phyloP scores from a whole-genome alignment of 768 basidiomycete genomes.

The Boletus tomentosulus region DNA sequence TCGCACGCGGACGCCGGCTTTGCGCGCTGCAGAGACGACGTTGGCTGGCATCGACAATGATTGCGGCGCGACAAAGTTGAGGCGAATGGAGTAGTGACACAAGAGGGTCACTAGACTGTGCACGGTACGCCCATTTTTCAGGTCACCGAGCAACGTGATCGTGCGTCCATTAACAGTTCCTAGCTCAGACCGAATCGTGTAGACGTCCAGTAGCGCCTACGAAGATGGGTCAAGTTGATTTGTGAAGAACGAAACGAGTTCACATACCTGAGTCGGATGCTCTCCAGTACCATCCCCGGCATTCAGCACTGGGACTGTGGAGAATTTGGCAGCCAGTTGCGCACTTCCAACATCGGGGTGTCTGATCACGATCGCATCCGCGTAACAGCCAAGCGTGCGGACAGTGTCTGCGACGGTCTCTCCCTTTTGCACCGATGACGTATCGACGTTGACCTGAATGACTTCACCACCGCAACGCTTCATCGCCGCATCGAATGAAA shows the following conservation, averaged over 20 bases:
- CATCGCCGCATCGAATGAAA: slow-evolving; percentile 98
- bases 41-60: slow-evolving; percentile 84
- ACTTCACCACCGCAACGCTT: slow-evolving; percentile 96
- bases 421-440: slow-evolving; percentile 89
- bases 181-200: slow-evolving; percentile 95
- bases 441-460: slow-evolving; percentile 74
- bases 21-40: slow-evolving; percentile 79
- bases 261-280: slow-evolving; percentile 88
- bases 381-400: slow-evolving; percentile 91
- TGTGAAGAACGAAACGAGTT: neutral
- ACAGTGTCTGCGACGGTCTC: slow-evolving; percentile 92
- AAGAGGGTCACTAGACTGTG: slow-evolving; percentile 93
- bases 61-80: slow-evolving; percentile 93
- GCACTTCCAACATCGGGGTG: slow-evolving; percentile 93
- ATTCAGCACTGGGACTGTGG: slow-evolving; percentile 93
- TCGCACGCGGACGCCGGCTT: slow-evolving; percentile 73
- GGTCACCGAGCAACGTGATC: slow-evolving; percentile 88
- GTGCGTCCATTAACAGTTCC: slow-evolving; percentile 97
- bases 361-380: slow-evolving; percentile 89
- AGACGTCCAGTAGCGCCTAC: slow-evolving; percentile 81
- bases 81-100: slow-evolving; percentile 84
- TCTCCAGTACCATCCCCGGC: slow-evolving; percentile 97
- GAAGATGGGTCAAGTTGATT: slow-evolving; percentile 5
- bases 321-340: slow-evolving; percentile 94
- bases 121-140: slow-evolving; percentile 97